phyloP scores from a whole-genome alignment of 2,329 filamentous ascomycete species.

The Dactylellina leptospora region DNA sequence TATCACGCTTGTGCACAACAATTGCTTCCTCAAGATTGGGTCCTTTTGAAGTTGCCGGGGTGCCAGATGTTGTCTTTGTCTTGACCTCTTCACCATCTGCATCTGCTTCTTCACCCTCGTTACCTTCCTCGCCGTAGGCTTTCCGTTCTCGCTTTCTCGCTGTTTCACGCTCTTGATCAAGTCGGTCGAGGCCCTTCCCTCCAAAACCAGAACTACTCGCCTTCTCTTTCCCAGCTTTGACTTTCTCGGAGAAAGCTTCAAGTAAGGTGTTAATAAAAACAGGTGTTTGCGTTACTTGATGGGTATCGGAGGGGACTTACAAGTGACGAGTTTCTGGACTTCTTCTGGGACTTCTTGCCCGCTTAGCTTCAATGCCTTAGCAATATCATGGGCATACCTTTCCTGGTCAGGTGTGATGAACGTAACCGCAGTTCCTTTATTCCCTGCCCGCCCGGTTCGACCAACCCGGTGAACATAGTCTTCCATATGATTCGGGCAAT shows the following conservation, averaged over 20 bases:
- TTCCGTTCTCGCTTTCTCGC: constrained; percentile 86
- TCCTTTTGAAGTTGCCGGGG: constrained; percentile 62
- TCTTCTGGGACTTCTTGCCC: constrained; percentile 80
- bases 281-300: constrained; percentile 58
- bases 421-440: constrained; percentile 92
- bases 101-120: constrained; percentile 77
- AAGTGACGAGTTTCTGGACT: constrained; percentile 68
- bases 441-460: constrained; percentile 93
- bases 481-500: constrained; percentile 83
- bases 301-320: constrained; percentile 43
- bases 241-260: constrained; percentile 79
- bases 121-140: constrained; percentile 86
- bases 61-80: constrained; percentile 59
- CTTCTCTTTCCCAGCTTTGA: constrained; percentile 91
- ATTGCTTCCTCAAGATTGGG: constrained; percentile 72
- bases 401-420: constrained; percentile 93
- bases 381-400: constrained; percentile 85
- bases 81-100: constrained; percentile 60
- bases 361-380: constrained; percentile 91
- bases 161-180: constrained; percentile 89
- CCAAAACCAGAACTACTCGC: constrained; percentile 85
- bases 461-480: constrained; percentile 96
- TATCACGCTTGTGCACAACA: constrained; percentile 73
- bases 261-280: constrained; percentile 2
- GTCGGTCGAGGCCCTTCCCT: constrained; percentile 88